These are phyloP conservation scores for Suillus placidus DNA, from an alignment of 768 basidiomycete species.

Conservation along the genomic window DNA sequence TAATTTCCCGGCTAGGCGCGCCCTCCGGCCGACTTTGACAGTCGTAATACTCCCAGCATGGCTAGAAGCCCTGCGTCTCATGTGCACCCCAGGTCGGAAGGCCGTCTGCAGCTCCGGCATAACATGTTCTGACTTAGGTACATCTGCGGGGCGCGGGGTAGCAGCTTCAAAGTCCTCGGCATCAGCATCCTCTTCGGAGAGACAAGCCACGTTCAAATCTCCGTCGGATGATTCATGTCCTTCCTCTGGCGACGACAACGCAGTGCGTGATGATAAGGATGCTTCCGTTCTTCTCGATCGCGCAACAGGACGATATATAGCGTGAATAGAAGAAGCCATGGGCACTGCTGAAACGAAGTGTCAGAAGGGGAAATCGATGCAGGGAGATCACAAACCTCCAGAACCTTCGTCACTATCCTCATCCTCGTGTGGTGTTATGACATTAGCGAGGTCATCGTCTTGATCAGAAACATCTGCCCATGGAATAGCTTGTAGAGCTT, in stretches of 20 bases:
- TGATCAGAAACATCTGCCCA: constrained; percentile 72
- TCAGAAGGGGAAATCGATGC: constrained; percentile 7
- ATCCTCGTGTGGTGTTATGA: constrained; percentile 42
- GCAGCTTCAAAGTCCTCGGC: constrained; percentile 59
- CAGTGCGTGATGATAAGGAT: constrained; percentile 21
- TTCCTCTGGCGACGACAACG: constrained; percentile 17
- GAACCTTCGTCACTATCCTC: constrained; percentile 69
- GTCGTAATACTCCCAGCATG: constrained; percentile 72
- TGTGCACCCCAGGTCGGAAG: constrained; percentile 21
- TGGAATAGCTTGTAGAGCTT: constrained; percentile 84
- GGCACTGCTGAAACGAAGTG: constrained; percentile 34
- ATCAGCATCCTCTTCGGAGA: constrained; percentile 56
- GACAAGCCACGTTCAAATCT: constrained; percentile 35
- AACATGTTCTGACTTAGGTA: constrained; percentile 15
- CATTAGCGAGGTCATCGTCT: constrained; percentile 59
- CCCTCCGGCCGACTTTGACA: constrained; percentile 66
- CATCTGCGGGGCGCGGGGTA: constrained; percentile 44
- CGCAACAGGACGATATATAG: constrained; percentile 81
- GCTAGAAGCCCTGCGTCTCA: constrained; percentile 30
- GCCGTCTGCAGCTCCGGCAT: constrained; percentile 9
- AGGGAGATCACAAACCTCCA: constrained; percentile 36
- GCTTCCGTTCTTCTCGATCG: constrained; percentile 53
- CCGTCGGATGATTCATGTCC: constrained; percentile 37
- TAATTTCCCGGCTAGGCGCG: constrained; percentile 83
- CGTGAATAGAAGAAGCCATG: constrained; percentile 84